Conservation (phyloP, 352 stramenopile species). For the Phytophthora syringae region DNA sequence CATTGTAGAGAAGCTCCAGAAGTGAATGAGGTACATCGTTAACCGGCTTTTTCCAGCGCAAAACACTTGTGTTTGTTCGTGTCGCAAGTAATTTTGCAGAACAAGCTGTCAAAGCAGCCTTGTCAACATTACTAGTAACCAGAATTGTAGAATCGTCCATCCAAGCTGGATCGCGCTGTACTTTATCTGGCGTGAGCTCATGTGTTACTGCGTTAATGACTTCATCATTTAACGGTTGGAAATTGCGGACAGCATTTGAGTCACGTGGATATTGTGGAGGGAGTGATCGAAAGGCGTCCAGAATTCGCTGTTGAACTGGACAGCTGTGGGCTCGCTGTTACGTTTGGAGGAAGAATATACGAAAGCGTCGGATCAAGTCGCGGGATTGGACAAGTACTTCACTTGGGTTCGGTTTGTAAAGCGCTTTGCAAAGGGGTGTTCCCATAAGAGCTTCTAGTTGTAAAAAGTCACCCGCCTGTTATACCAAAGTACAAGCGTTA, state of each 20-base stretch:
- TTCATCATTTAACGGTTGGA: not conserved
- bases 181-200: not conserved
- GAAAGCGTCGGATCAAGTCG: not conserved
- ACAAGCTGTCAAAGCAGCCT: not conserved
- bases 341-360: not conserved
- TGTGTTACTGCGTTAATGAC: not conserved
- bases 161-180: not conserved
- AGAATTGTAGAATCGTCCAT: constrained; percentile 1
- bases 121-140: too few species aligned
- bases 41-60: not conserved
- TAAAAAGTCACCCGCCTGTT: not conserved
- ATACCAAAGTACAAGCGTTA: not conserved
- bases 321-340: not conserved
- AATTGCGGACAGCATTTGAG: not conserved
- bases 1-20: not conserved
- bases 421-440: not conserved
- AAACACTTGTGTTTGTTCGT: not conserved
- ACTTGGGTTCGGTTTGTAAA: not conserved
- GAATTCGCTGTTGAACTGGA: not conserved
- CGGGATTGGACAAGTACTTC: not conserved
- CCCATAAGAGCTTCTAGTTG: not conserved
- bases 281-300: not conserved
- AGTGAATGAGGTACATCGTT: not conserved
- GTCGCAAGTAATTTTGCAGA: not conserved
- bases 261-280: not conserved